Conservation (phyloP, 768 basidiomycete genomes). For the Termitomyces sp. region DNA sequence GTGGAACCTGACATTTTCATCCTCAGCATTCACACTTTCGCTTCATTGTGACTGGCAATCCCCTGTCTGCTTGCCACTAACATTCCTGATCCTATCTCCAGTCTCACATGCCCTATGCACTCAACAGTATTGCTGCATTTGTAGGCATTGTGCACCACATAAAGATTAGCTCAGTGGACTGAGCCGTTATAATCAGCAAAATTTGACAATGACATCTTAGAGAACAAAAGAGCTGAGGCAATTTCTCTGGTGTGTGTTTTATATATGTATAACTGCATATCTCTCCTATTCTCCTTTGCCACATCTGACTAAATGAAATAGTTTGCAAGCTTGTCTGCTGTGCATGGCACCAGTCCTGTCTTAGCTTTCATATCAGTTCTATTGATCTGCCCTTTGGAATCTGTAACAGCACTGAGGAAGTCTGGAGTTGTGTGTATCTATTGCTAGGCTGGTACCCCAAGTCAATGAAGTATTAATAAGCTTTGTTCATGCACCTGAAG, state of each 20-base stretch:
- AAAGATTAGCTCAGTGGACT: too few relatives aligned
- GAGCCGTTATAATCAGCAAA: too few relatives aligned
- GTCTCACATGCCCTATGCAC: too few relatives aligned
- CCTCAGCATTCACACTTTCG: too few relatives aligned
- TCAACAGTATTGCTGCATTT: too few relatives aligned
- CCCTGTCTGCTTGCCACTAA: too few relatives aligned
- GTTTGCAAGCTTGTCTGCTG: conserved; percentile 39
- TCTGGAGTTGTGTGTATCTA: conserved; percentile 63
- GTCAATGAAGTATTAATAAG: conserved; percentile 69
- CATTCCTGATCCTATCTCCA: too few relatives aligned
- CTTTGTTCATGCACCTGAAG: conserved; percentile 61
- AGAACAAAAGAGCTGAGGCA: conserved; percentile 45
- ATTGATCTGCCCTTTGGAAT: conserved; percentile 47
- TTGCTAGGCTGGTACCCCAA: conserved; percentile 57
- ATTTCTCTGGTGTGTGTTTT: conserved; percentile 29
- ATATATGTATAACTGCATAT: conserved; percentile 52
- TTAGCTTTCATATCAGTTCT: conserved; percentile 22
- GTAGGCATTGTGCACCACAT: too few relatives aligned
- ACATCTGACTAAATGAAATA: conserved; percentile 28
- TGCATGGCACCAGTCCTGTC: conserved; percentile 28
- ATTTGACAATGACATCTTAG: conserved; percentile 44
- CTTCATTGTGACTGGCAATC: too few relatives aligned
- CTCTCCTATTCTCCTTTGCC: conserved; percentile 31
- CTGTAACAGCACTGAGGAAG: conserved; percentile 58
- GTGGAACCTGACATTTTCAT: too few relatives aligned